A percentile compares a stretch with the other conserved stretches of the same genome.
These are phyloP conservation scores for Ceratobasidium sp. DNA, from an alignment of 1,284 basidiomycete genomes.

Conservation along the genomic window DNA sequence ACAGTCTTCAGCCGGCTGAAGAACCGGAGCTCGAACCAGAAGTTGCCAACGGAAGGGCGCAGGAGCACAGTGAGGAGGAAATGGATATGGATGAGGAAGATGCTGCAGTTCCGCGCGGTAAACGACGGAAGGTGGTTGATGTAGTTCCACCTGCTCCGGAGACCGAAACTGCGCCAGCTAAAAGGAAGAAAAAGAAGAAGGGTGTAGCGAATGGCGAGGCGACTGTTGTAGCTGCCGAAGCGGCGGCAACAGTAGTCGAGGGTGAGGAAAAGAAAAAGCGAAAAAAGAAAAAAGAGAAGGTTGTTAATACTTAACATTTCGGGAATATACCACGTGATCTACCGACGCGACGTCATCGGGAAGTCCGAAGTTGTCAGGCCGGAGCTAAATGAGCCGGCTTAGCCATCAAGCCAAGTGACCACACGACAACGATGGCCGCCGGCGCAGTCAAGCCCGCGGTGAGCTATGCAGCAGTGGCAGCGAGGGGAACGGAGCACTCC, in stretches of 20 bases:
- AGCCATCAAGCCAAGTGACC: conserved; percentile 11
- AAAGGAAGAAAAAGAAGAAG: conserved; percentile 39
- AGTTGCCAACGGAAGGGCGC: conserved; percentile 44
- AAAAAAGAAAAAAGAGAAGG: conserved; percentile 38
- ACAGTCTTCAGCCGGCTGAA: conserved; percentile 29
- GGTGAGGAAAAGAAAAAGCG: conserved; percentile 35
- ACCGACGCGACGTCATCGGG: background rate
- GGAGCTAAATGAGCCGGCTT: background rate
- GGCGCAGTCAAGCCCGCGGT: conserved; percentile 43
- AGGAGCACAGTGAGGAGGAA: conserved; percentile 33
- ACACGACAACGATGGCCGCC: conserved; percentile 42
- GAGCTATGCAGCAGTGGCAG: conserved; percentile 43
- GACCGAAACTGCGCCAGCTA: background rate
- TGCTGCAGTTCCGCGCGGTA: conserved; percentile 38
- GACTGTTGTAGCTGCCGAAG: conserved; percentile 1
- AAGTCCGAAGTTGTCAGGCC: conserved; percentile 11
- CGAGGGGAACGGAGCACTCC: conserved; percentile 7
- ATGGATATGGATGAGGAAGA: conserved; percentile 22
- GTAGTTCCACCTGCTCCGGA: conserved; percentile 28
- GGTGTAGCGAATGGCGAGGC: conserved; percentile 19
- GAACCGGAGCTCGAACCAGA: conserved; percentile 39
- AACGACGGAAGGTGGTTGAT: conserved; percentile 42
- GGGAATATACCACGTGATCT: conserved; percentile 28
- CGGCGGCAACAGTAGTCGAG: conserved; percentile 12
- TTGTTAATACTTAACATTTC: background rate